Conservation (phyloP, 306 rosid species). For the Gillenia trifoliata region DNA sequence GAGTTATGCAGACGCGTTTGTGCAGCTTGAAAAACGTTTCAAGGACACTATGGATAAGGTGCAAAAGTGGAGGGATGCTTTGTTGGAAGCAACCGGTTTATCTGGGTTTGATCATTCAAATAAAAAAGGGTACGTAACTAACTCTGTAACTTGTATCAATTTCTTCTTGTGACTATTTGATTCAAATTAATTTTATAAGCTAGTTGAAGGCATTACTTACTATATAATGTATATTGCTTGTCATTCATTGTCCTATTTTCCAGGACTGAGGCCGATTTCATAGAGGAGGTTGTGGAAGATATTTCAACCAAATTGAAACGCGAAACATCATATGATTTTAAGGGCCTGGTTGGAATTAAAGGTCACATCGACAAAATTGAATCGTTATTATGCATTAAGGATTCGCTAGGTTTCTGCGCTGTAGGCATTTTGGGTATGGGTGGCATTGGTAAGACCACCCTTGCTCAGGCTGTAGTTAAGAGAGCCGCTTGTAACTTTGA, state of each 20-base stretch:
- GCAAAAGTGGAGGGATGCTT: neutral
- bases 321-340: neutral
- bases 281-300: neutral
- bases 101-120: neutral
- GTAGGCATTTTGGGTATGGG: conserved; percentile 28
- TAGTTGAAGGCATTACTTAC: neutral
- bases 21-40: neutral
- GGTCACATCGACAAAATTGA: neutral
- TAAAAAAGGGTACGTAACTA: neutral
- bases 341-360: conserved; percentile 7
- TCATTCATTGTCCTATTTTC: neutral
- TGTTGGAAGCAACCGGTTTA: neutral
- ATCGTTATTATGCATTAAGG: neutral
- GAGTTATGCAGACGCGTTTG: neutral
- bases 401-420: neutral
- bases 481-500: neutral
- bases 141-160: neutral
- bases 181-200: too few relatives aligned
- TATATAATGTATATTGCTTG: neutral
- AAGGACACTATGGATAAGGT: neutral
- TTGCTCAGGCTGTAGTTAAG: neutral
- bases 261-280: conserved; percentile 6
- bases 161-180: neutral
- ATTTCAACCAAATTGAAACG: neutral
- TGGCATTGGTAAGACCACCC: conserved; percentile 1